phyloP scores from a whole-genome alignment of 1,284 basidiomycete species.

The Rhodotorula mucilaginosa region DNA sequence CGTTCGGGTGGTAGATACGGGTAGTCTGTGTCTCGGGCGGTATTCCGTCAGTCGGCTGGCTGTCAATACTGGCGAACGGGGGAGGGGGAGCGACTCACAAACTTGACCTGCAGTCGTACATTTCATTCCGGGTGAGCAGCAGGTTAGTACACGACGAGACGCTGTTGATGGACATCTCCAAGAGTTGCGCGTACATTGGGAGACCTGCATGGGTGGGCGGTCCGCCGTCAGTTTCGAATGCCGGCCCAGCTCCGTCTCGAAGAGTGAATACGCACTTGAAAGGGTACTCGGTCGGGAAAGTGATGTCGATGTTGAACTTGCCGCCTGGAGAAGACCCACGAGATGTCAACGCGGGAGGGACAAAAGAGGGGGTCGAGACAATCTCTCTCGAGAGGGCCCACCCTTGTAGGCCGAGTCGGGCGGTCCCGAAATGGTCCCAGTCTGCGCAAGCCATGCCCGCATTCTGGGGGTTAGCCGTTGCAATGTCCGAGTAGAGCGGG shows the following conservation, averaged over 20 bases:
- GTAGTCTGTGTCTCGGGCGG: constrained; percentile 52
- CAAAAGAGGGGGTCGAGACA: not conserved
- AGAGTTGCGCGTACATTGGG: constrained; percentile 12
- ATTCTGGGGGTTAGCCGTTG: no score
- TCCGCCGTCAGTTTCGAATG: not conserved
- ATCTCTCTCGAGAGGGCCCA: not conserved
- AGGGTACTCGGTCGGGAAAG: constrained; percentile 68
- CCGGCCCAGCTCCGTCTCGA: constrained; percentile 27
- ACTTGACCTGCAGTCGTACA: constrained; percentile 36
- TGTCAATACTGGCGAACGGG: not conserved
- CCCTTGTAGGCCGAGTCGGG: constrained; percentile 36
- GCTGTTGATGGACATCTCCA: no score
- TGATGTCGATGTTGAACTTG: constrained; percentile 70
- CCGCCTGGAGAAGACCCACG: constrained; percentile 56
- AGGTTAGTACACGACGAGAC: not conserved
- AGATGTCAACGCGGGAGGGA: not conserved
- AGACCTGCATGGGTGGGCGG: not conserved
- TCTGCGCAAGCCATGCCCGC: constrained; percentile 10
- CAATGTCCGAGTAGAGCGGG: not conserved
- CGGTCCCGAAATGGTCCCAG: constrained; percentile 34
- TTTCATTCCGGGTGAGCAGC: not conserved
- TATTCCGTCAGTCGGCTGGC: no score
- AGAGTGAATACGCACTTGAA: constrained; percentile 68
- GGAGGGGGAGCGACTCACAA: constrained; percentile 25
- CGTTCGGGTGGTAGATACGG: constrained; percentile 87